Evolutionary conservation across 1,139 yeast species (phyloP).

Genomic region (Diutina catenulata): DNA sequence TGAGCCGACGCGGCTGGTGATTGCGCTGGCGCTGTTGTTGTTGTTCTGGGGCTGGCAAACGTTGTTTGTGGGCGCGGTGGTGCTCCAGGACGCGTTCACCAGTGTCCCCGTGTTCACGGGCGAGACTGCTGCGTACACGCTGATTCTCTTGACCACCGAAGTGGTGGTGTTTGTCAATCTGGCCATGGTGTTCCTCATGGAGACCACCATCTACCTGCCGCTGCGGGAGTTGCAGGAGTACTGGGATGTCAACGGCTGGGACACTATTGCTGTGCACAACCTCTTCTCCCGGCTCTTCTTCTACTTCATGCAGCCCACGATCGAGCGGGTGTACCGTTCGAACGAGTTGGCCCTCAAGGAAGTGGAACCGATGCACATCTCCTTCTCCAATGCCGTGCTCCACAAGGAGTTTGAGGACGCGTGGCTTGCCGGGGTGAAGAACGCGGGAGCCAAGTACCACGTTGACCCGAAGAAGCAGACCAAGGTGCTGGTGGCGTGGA

Average conservation of each 20-base stretch:
- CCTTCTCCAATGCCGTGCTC: neutral
- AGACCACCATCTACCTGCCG: conserved; percentile 28
- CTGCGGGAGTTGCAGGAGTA: conserved; percentile 30
- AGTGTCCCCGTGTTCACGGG: conserved; percentile 14
- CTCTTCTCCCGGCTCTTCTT: conserved; percentile 16
- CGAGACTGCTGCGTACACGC: conserved; percentile 12
- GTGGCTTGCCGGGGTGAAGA: neutral
- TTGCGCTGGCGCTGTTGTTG: conserved; percentile 23
- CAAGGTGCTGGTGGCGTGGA: no score
- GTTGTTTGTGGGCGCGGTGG: conserved; percentile 13
- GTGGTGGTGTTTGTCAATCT: conserved; percentile 16
- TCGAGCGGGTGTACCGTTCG: conserved; percentile 14
- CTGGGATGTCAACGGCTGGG: conserved; percentile 24
- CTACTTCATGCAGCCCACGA: conserved; percentile 14
- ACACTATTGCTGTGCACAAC: conserved; percentile 14
- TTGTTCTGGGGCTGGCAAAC: conserved; percentile 31
- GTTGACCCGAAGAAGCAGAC: no score
- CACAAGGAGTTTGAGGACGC: neutral
- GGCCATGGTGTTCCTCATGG: conserved; percentile 23
- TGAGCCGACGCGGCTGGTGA: conserved; percentile 21
- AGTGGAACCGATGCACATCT: conserved; percentile 8
- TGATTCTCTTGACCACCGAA: conserved; percentile 10
- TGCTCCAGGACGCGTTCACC: conserved; percentile 21
- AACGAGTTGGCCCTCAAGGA: conserved; percentile 14
- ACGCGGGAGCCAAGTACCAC: no score